phyloP scores from a whole-genome alignment of 2,329 filamentous ascomycete genomes.

The Leptosphaerulina australis region DNA sequence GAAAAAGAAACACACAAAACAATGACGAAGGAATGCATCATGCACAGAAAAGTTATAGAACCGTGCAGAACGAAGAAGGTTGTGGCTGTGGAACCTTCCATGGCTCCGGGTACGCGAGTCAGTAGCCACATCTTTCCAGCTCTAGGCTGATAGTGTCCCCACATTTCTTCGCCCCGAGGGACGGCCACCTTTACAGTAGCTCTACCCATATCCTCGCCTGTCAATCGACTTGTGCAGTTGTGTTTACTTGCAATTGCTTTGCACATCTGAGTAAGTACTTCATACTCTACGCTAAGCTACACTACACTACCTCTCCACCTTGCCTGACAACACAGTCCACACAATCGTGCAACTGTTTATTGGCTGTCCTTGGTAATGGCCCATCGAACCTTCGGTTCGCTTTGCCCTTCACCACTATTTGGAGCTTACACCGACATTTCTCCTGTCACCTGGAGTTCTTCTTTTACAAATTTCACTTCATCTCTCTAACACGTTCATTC shows the following conservation, averaged over 20 bases:
- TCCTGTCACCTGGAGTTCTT: background rate
- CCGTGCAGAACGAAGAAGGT: background rate
- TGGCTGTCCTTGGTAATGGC: conserved; percentile 8
- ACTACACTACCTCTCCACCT: background rate
- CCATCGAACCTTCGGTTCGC: conserved; percentile 2
- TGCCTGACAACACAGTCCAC: background rate
- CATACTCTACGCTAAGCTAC: background rate
- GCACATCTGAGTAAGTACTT: background rate
- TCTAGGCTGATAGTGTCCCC: conserved; percentile 8
- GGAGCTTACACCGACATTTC: conserved; percentile 4
- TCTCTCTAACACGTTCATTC: background rate
- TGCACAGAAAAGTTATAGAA: too few species aligned
- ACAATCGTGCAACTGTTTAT: background rate
- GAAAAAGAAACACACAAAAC: too few species aligned
- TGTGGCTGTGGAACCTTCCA: conserved; percentile 11
- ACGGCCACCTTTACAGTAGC: conserved; percentile 19
- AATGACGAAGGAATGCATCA: too few species aligned
- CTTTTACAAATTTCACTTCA: background rate
- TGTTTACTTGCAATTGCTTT: conserved; percentile 13
- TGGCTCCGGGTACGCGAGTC: conserved; percentile 11
- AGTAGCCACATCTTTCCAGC: conserved; percentile 7
- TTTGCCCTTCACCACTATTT: background rate
- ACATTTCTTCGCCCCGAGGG: conserved; percentile 6
- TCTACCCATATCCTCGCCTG: conserved; percentile 13
- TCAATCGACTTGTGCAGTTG: conserved; percentile 13